Evolutionary conservation across 1,284 basidiomycete genomes (phyloP).

Genomic region (Inonotus obliquus): DNA sequence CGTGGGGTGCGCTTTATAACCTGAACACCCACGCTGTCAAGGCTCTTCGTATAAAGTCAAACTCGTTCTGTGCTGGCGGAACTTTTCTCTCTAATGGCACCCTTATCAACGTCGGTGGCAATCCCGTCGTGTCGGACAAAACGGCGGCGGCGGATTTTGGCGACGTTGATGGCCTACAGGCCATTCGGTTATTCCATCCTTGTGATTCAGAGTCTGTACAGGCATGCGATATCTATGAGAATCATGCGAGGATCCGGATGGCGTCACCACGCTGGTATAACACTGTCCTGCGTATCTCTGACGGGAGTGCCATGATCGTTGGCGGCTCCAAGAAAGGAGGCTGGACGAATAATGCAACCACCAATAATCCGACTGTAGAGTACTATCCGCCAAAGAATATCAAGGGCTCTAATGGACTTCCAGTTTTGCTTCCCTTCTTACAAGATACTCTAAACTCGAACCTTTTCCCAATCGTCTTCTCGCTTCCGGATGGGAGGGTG

Average conservation of each 20-base stretch:
- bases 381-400: slow-evolving; percentile 76
- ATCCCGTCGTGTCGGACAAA: slow-evolving; percentile 59
- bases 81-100: slow-evolving; percentile 73
- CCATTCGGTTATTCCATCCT: slow-evolving; percentile 68
- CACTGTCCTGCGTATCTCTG: slow-evolving; percentile 60
- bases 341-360: slow-evolving; percentile 74
- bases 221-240: slow-evolving; percentile 59
- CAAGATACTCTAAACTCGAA: slow-evolving; percentile 73
- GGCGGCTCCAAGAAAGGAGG: slow-evolving; percentile 77
- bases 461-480: slow-evolving; percentile 74
- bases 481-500: slow-evolving; percentile 66
- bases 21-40: slow-evolving; percentile 56
- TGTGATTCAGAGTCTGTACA: slow-evolving; percentile 49
- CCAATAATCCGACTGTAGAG: slow-evolving; percentile 79
- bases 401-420: slow-evolving; percentile 57
- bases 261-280: slow-evolving; percentile 77
- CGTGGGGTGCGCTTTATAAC: slow-evolving; percentile 76
- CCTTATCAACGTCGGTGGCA: slow-evolving; percentile 72
- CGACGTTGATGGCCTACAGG: slow-evolving; percentile 69
- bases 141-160: slow-evolving; percentile 71
- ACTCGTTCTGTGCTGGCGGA: slow-evolving; percentile 88
- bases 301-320: slow-evolving; percentile 78
- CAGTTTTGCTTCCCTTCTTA: slow-evolving; percentile 60
- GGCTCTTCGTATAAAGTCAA: slow-evolving; percentile 65
- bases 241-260: slow-evolving; percentile 59